phyloP scores from a whole-genome alignment of 345 rosid species.

The Ricinus communis region DNA sequence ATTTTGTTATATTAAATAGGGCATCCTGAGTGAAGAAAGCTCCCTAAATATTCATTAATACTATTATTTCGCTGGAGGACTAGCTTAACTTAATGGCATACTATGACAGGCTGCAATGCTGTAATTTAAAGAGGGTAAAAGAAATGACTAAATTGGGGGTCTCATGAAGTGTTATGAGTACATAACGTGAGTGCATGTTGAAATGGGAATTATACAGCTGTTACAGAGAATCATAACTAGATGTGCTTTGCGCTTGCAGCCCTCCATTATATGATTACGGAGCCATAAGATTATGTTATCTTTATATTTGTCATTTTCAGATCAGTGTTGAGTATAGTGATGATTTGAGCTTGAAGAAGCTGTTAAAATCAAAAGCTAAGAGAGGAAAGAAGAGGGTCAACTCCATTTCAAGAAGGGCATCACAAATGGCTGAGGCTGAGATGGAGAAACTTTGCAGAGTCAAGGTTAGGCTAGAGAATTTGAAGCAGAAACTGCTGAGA shows the following conservation, averaged over 20 bases:
- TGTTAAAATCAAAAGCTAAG: conserved; percentile 40
- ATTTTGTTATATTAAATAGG: too few relatives aligned
- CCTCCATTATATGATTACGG: not conserved
- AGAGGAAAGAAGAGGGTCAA: conserved; percentile 33
- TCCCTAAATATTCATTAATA: too few relatives aligned
- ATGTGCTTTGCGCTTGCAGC: not conserved
- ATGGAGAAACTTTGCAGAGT: conserved; percentile 69
- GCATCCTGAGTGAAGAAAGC: too few relatives aligned
- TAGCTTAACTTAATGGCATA: too few relatives aligned
- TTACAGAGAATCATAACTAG: not conserved
- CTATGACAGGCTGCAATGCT: too few relatives aligned
- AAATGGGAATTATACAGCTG: not conserved
- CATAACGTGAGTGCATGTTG: not conserved
- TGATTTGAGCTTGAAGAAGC: conserved; percentile 60
- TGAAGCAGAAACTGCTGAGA: conserved; percentile 48
- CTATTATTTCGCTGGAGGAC: too few relatives aligned
- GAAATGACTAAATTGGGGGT: too few relatives aligned
- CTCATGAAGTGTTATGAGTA: too few relatives aligned
- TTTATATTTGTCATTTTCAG: conserved; percentile 35
- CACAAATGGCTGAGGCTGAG: conserved; percentile 47
- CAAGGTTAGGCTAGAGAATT: conserved; percentile 46
- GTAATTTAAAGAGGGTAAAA: too few relatives aligned
- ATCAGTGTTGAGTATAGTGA: conserved; percentile 40
- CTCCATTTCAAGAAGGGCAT: conserved; percentile 14
- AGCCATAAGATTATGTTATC: not conserved